A percentile compares a stretch with the other conserved stretches of the same genome.
Conservation (phyloP, 2,329 filamentous ascomycete genomes). For the Eurotiales sp. region DNA sequence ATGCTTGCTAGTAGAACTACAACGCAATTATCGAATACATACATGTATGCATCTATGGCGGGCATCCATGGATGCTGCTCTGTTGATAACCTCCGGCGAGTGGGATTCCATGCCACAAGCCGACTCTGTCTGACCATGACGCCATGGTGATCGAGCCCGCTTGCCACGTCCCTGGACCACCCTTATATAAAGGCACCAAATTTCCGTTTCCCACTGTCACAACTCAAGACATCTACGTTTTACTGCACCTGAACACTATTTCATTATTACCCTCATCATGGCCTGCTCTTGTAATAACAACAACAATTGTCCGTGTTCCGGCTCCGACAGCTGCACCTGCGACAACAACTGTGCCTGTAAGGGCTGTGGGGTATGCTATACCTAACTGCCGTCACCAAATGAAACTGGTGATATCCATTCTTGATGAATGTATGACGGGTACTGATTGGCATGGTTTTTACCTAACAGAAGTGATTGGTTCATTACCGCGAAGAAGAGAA, state of each 20-base stretch:
- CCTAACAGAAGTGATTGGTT: constrained; percentile 11
- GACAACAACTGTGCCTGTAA: constrained; percentile 32
- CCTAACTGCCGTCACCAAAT: constrained; percentile 1
- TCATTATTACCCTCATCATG: constrained; percentile 22
- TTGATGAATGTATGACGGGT: constrained; percentile 15
- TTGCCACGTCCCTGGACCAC: not conserved
- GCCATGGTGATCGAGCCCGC: constrained; percentile 3
- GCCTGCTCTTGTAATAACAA: constrained; percentile 32
- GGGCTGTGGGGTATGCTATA: constrained; percentile 36
- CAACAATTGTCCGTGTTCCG: constrained; percentile 29
- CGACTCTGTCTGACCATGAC: not conserved
- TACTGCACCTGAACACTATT: too few relatives aligned
- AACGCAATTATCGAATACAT: too few relatives aligned
- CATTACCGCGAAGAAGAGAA: not conserved
- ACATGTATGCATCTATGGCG: too few relatives aligned
- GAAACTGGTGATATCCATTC: constrained; percentile 7
- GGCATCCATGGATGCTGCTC: too few relatives aligned
- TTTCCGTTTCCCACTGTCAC: too few relatives aligned
- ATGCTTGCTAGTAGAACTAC: too few relatives aligned
- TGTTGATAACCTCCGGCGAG: not conserved
- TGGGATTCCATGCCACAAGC: not conserved
- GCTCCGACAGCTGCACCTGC: constrained; percentile 31
- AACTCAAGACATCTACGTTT: too few relatives aligned
- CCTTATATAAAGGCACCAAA: not conserved
- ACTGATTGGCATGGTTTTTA: constrained; percentile 9